Percentiles rank a stretch among this genome's conserved stretches.
These are phyloP conservation scores for Paramecium caudatum DNA, from an alignment of 73 alveolate genomes.

Conservation along the genomic window DNA sequence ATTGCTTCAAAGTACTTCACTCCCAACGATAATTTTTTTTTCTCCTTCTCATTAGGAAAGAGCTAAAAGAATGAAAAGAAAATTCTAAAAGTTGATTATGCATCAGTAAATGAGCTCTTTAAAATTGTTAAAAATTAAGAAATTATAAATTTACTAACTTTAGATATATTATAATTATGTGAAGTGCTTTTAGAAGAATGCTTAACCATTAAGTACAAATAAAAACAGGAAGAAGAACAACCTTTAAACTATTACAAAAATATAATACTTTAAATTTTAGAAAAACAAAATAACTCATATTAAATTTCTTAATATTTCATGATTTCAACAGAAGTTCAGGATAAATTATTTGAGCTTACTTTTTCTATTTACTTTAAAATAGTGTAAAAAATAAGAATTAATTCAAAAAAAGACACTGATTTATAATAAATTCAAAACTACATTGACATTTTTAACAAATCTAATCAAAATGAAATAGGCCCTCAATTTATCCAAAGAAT, in stretches of 20 bases:
- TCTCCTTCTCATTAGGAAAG: background rate
- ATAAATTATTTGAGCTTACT: conserved; percentile 23
- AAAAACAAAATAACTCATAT: background rate
- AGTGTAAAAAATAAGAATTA: background rate
- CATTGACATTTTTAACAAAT: background rate
- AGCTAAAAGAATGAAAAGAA: background rate
- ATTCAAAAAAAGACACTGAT: background rate
- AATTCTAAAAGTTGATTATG: background rate
- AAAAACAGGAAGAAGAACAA: background rate
- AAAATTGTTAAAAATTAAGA: background rate
- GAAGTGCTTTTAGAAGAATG: background rate
- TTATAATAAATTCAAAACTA: background rate
- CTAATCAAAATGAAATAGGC: background rate
- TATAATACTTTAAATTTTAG: background rate
- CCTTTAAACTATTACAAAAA: background rate
- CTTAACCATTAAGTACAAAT: background rate
- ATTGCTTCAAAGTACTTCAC: background rate
- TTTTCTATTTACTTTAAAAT: background rate
- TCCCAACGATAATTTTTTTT: background rate
- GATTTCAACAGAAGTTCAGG: conserved; percentile 6
- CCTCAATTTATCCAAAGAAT: background rate
- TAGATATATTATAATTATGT: background rate
- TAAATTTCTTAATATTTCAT: background rate
- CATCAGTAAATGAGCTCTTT: background rate
- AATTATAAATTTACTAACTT: background rate